Conservation (phyloP, 169 alveolate genomes). For the Eimeria falciformis region DNA sequence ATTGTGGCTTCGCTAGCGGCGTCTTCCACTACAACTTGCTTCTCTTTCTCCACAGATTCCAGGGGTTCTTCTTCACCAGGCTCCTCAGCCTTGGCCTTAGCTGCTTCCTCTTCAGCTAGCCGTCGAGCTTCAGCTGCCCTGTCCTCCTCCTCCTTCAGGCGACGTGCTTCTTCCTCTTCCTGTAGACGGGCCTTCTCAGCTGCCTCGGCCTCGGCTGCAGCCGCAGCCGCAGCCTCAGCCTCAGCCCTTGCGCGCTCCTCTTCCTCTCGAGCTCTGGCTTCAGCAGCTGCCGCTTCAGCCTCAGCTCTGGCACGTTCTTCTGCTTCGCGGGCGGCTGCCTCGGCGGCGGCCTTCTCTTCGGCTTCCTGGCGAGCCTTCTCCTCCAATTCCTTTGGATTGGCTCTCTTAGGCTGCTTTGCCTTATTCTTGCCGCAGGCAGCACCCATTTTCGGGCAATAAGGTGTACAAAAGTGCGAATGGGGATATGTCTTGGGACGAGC, state of each 20-base stretch:
- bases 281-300: conserved; percentile 71
- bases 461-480: neutral
- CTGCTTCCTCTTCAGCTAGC: conserved; percentile 62
- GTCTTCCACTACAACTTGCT: conserved; percentile 78
- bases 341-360: conserved; percentile 77
- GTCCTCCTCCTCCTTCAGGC: conserved; percentile 75
- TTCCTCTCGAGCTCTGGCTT: conserved; percentile 65
- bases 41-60: conserved; percentile 71
- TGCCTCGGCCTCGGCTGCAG: conserved; percentile 67
- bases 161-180: conserved; percentile 49
- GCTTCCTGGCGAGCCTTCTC: conserved; percentile 76
- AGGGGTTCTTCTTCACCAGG: conserved; percentile 63
- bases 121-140: conserved; percentile 66
- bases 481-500: no score
- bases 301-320: conserved; percentile 72
- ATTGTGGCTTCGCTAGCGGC: conserved; percentile 78
- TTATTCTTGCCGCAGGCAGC: conserved; percentile 81
- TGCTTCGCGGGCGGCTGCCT: conserved; percentile 76
- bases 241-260: conserved; percentile 69
- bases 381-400: conserved; percentile 81
- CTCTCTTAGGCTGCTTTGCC: conserved; percentile 85
- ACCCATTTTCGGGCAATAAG: conserved; percentile 60
- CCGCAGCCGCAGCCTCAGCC: conserved; percentile 78
- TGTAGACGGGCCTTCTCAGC: conserved; percentile 65
- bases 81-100: conserved; percentile 6